Base-by-base conservation (phyloP, 345 rosid genomes). In the Eucalyptus caleyi region DNA sequence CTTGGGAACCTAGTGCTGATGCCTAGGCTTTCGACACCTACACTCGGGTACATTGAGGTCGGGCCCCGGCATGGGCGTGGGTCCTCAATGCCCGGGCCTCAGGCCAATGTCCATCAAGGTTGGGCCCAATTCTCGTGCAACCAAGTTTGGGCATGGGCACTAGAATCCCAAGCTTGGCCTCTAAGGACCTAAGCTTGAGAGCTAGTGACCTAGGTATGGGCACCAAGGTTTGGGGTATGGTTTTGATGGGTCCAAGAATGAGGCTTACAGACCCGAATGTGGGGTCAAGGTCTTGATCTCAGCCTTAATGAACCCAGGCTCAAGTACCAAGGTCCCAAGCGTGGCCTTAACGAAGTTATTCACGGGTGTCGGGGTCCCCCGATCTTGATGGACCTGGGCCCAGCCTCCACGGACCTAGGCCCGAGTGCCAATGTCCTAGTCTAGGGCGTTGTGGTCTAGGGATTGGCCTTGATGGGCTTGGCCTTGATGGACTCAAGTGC, bases 241-340 rank as follows among this genome's bases (percentile, higher is more conserved):
- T 26, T 56, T 56, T 23, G 30, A 56, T 56, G 62, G 62, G 10
- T 56, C 14, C 30, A 24, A 26, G 2, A 23, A 56, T 56, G 62
- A 11, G 30, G 2, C 62, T 56, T 56, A 26, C 0, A 4, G 3
- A 56, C 62, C 0, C 6, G 6, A 0, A 56, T 11, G 13, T 24
- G 62, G 62, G 6, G 3, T 23, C 14, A 23, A 10, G 62, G 30
- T 56, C 30, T 1, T 24, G 0, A 21, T 53, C 59, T 53, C 5
- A 2, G 11, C 26, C 59, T 53, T 53, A 53, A 21, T 2, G 3
- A 56, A 23, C 62, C 62, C 0, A 56, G 2, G 62, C 30, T 56
- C 3, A 1, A 53, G 59, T 53, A 53, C 26, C 62, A 9, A 56
- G 62, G 30, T 56, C 30, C 62, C 30, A 53, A 53, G 59, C 2